Base-by-base conservation (phyloP, 164 flowering plant genomes). In the Dillenia suffruticosa region DNA sequence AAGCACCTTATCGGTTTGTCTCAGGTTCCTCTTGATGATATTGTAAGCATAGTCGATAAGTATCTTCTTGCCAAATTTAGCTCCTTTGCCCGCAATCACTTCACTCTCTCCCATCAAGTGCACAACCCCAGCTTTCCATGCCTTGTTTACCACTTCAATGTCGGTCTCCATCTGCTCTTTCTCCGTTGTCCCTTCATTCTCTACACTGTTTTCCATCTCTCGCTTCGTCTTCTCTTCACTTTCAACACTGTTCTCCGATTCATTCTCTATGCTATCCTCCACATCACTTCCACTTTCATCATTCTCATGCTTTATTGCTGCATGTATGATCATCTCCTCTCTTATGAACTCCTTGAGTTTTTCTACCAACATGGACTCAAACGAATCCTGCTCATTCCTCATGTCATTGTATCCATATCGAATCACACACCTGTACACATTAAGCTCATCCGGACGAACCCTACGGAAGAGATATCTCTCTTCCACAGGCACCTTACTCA, bases 91-190 rank as follows among this genome's bases (percentile, higher is more conserved):
- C n/a, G 73, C 65, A 57, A 46, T 59, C 54, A 64, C 73, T 46
- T 65, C 73, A 46, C 69, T 65, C 24, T 70, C 69, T 15, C 69
- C 69, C 56, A 70, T 45, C 62, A 65, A 14, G 57, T 64, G 65
- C 46, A 70, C 51, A 12, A 70, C 69, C 11, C 73, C 73, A 9
- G 65, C 17, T 5, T 12, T 61, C 24, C 69, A 55, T 8, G 68
- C 64, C 12, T 49, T 64, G 43, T 70, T 61, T 48, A 64, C 50
- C 58, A 64, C 13, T 45, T 49, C 8, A 12, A 43, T 54, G 12
- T 32, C 54, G 3, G 53, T 56, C 57, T 57, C 13, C 32, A 15
- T 9, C 11, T 14, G 10, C 8, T 43, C 57, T 64, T 57, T 64
- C 56, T 22, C 7, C 50, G 6, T 32, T 32, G 40, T 32, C 40